These are phyloP conservation scores for Calocybe indica DNA, from an alignment of 768 basidiomycete species.

Conservation along the genomic window DNA sequence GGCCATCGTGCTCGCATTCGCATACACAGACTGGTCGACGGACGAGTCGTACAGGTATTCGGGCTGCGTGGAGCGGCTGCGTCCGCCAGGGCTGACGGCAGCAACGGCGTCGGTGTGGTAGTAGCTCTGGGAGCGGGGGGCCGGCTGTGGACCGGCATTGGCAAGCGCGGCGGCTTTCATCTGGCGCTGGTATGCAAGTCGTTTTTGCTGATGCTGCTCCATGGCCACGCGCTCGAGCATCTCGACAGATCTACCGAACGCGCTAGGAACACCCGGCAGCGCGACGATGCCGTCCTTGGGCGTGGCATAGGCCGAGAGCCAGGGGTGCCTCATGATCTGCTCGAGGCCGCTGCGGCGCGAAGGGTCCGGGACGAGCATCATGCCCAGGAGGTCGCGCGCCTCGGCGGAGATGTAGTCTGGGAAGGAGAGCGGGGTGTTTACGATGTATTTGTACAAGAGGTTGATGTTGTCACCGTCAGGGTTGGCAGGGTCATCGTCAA, in stretches of 20 bases:
- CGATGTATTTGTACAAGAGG: slow-evolving; percentile 96
- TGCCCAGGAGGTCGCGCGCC: slow-evolving; percentile 76
- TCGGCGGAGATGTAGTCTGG: slow-evolving; percentile 89
- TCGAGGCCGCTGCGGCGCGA: slow-evolving; percentile 68
- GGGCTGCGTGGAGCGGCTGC: slow-evolving; percentile 58
- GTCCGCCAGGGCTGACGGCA: slow-evolving; percentile 27
- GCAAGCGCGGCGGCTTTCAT: slow-evolving; percentile 53
- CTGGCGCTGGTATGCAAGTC: slow-evolving; percentile 74
- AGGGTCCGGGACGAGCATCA: slow-evolving; percentile 96
- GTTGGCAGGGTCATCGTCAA: slow-evolving; percentile 97
- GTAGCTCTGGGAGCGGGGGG: slow-evolving; percentile 46
- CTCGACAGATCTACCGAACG: slow-evolving; percentile 66
- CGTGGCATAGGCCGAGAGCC: slow-evolving; percentile 64
- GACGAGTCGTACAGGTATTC: slow-evolving; percentile 76
- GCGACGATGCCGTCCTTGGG: slow-evolving; percentile 15
- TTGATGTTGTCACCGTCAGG: slow-evolving; percentile 99
- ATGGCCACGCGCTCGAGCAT: slow-evolving; percentile 78
- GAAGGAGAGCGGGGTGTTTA: slow-evolving; percentile 94
- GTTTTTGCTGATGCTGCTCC: slow-evolving; percentile 81
- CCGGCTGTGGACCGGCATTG: slow-evolving; percentile 13
- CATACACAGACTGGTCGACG: slow-evolving; percentile 38
- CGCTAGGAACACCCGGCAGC: slow-evolving; percentile 24
- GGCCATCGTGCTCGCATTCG: slow-evolving; percentile 13
- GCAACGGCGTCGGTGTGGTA: slow-evolving; percentile 41
- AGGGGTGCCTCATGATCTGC: slow-evolving; percentile 81